Evolutionary conservation across 83 land plant genomes (phyloP).

Genomic region (Picea engelmannii): DNA sequence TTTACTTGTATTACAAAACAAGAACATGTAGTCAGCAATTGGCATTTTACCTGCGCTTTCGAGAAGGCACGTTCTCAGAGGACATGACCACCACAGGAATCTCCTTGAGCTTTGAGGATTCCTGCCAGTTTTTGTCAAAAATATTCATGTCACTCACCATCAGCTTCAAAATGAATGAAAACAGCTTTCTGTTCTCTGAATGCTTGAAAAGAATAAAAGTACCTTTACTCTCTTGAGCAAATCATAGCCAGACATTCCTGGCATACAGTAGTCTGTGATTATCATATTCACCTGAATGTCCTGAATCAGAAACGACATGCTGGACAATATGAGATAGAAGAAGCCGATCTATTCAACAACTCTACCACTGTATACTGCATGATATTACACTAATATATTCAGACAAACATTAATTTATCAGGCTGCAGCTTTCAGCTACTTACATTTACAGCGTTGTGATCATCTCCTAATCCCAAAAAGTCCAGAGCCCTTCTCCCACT

Average conservation of each 20-base stretch:
- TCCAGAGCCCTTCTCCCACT: conserved; percentile 78
- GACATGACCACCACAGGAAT: conserved; percentile 65
- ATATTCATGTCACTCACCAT: neutral
- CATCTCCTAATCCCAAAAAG: conserved; percentile 56
- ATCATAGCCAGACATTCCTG: conserved; percentile 88
- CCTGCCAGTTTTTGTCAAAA: conserved; percentile 22
- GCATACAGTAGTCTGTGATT: conserved; percentile 86
- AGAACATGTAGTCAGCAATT: neutral
- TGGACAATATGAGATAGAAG: neutral
- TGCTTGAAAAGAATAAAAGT: neutral
- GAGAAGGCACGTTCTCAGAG: conserved; percentile 48
- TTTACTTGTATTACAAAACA: neutral
- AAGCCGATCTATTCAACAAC: no score
- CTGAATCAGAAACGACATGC: conserved; percentile 21
- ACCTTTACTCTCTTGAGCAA: conserved; percentile 78
- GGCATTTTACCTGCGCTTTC: conserved; percentile 41
- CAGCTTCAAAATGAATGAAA: neutral
- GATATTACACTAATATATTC: no score
- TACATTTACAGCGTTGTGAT: neutral
- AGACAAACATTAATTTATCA: no score
- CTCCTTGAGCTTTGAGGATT: conserved; percentile 44
- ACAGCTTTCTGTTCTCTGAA: neutral
- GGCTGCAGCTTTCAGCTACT: neutral
- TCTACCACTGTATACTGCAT: no score
- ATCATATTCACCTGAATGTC: conserved; percentile 60